A percentile compares a stretch with the other conserved stretches of the same genome.
Conservation (phyloP, 805 yeast genomes). For the Vanderwaltozyma verrucispora region DNA sequence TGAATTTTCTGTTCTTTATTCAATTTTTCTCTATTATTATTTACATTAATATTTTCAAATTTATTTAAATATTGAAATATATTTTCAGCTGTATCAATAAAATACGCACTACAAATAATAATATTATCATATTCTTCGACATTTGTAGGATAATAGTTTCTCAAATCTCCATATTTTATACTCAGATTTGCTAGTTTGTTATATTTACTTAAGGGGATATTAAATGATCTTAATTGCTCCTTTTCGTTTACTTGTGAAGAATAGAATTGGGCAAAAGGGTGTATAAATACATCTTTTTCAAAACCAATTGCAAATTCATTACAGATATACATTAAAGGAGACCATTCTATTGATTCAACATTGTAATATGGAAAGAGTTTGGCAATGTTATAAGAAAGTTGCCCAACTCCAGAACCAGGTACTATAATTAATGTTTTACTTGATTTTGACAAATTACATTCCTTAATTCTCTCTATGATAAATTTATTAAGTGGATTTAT, state of each 20-base stretch:
- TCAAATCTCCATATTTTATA: slow-evolving; percentile 54
- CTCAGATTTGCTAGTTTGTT: slow-evolving; percentile 38
- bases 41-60: slow-evolving; percentile 39
- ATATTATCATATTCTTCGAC: slow-evolving; percentile 33
- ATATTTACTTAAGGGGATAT: slow-evolving; percentile 13
- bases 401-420: slow-evolving; percentile 86
- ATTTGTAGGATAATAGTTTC: slow-evolving; percentile 33
- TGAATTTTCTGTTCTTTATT: slow-evolving; percentile 32
- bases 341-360: slow-evolving; percentile 69
- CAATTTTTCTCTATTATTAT: slow-evolving; percentile 3
- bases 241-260: slow-evolving; percentile 46
- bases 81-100: slow-evolving; percentile 89
- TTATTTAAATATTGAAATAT: slow-evolving; percentile 63
- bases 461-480: slow-evolving; percentile 34
- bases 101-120: slow-evolving; percentile 59
- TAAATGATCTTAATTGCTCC: slow-evolving; percentile 41
- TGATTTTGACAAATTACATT: slow-evolving; percentile 9
- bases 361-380: slow-evolving; percentile 30
- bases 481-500: slow-evolving; percentile 45
- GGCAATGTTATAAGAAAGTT: slow-evolving; percentile 57
- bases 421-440: slow-evolving; percentile 46
- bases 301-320: slow-evolving; percentile 44
- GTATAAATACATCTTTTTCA: slow-evolving; percentile 17
- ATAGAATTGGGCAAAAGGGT: slow-evolving; percentile 54
- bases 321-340: slow-evolving; percentile 65